phyloP scores from a whole-genome alignment of 805 yeast species.

The Saccharomycopsis guyanensis region DNA sequence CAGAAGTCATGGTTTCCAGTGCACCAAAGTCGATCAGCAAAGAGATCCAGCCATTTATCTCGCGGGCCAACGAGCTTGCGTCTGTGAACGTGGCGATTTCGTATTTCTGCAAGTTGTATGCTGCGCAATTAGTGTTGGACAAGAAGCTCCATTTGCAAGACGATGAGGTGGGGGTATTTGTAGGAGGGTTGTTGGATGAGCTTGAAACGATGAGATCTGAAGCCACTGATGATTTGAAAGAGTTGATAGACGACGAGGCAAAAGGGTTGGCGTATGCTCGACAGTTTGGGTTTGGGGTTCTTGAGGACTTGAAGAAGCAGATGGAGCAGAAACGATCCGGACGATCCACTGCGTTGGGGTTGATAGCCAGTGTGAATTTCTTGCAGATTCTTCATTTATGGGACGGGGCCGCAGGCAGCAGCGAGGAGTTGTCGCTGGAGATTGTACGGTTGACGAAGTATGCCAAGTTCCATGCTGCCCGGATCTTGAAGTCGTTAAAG shows the following conservation, averaged over 20 bases:
- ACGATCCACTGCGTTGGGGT: slow-evolving; percentile 41
- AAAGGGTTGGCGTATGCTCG: slow-evolving; percentile 49
- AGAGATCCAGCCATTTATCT: slow-evolving; percentile 38
- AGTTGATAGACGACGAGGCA: slow-evolving; percentile 51
- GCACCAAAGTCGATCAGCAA: slow-evolving; percentile 30
- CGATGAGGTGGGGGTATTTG: slow-evolving; percentile 49
- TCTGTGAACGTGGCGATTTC: slow-evolving; percentile 57
- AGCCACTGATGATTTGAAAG: slow-evolving; percentile 32
- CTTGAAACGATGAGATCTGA: slow-evolving; percentile 51
- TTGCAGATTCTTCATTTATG: slow-evolving; percentile 42
- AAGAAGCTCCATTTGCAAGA: slow-evolving; percentile 50
- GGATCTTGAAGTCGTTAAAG: slow-evolving; percentile 44
- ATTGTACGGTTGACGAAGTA: slow-evolving; percentile 41
- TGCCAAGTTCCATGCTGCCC: slow-evolving; percentile 54
- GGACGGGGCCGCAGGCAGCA: slow-evolving; percentile 25
- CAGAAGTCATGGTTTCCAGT: background rate
- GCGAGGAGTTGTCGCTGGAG: slow-evolving; percentile 22
- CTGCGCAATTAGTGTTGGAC: slow-evolving; percentile 63
- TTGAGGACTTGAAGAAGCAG: slow-evolving; percentile 44
- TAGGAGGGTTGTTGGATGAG: slow-evolving; percentile 56
- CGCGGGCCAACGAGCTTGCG: slow-evolving; percentile 51
- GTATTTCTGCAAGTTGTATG: slow-evolving; percentile 64
- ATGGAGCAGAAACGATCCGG: slow-evolving; percentile 36
- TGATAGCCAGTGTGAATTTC: slow-evolving; percentile 50
- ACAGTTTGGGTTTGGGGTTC: slow-evolving; percentile 51